phyloP scores from a whole-genome alignment of 441 rosid genomes.

The Erodium moschatum region DNA sequence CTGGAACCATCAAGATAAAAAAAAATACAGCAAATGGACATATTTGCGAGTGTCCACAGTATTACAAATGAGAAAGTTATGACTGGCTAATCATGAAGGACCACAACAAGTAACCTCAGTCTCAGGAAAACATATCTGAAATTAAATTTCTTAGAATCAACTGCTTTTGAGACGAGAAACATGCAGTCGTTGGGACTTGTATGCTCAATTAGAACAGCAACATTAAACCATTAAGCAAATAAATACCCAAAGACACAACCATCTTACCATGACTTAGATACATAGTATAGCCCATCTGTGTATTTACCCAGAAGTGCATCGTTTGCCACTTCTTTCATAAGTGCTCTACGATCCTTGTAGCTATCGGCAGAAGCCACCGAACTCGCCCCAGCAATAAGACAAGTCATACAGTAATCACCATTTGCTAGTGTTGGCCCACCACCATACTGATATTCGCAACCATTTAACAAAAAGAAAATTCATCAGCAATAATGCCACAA shows the following conservation, averaged over 20 bases:
- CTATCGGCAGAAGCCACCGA: conserved; percentile 72
- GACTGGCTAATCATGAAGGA: not conserved
- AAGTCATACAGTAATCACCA: conserved; percentile 62
- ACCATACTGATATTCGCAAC: conserved; percentile 41
- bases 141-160: conserved; percentile 3
- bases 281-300: conserved; percentile 55
- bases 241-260: conserved; percentile 15
- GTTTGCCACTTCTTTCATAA: conserved; percentile 64
- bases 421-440: conserved; percentile 74
- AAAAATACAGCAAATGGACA: not conserved
- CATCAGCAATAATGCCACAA: conserved; percentile 20
- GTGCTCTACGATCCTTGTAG: conserved; percentile 80
- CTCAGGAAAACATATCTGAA: not conserved
- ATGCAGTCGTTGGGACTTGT: not conserved
- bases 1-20: not conserved
- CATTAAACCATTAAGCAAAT: not conserved
- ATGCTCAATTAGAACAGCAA: conserved; percentile 2
- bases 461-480: conserved; percentile 18
- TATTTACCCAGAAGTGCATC: conserved; percentile 58
- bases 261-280: conserved; percentile 76
- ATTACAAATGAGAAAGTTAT: not conserved
- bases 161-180: not conserved
- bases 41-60: not conserved
- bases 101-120: not conserved
- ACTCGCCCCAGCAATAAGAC: conserved; percentile 71